Evolutionary conservation across 805 yeast species (phyloP).

Genomic region (Cyberlindnera petersonii): DNA sequence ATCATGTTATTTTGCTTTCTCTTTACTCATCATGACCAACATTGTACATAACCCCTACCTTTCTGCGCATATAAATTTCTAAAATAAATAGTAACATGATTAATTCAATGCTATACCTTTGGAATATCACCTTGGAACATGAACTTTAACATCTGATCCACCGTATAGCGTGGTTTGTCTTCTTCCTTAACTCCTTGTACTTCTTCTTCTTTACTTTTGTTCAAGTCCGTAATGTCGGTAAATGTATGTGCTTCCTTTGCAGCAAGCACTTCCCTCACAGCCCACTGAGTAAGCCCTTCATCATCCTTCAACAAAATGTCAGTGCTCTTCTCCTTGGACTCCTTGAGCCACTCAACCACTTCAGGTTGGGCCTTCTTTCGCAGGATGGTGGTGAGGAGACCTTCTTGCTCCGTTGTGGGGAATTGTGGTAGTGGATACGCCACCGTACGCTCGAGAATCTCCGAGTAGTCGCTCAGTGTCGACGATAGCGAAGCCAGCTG

Average conservation of each 20-base stretch:
- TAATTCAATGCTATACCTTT: too few relatives aligned
- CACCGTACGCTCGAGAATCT: conserved; percentile 58
- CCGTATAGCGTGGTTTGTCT: conserved; percentile 19
- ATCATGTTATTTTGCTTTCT: background rate
- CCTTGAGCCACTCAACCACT: conserved; percentile 77
- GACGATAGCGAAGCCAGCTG: conserved; percentile 77
- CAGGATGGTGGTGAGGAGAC: conserved; percentile 74
- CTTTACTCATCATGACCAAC: background rate
- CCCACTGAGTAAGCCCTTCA: conserved; percentile 70
- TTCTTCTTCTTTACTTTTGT: conserved; percentile 48
- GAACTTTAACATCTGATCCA: conserved; percentile 40
- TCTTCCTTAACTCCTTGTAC: conserved; percentile 20
- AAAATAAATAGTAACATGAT: too few relatives aligned
- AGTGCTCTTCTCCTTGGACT: conserved; percentile 34
- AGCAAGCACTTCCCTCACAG: conserved; percentile 49
- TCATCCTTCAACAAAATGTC: conserved; percentile 34
- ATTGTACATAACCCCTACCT: background rate
- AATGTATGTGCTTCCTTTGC: conserved; percentile 55
- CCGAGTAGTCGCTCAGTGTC: conserved; percentile 59
- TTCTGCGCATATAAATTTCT: background rate
- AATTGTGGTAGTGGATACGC: conserved; percentile 81
- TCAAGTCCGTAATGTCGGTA: too few relatives aligned
- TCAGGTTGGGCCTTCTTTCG: conserved; percentile 90
- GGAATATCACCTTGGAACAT: conserved; percentile 41
- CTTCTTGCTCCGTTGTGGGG: conserved; percentile 82